Evolutionary conservation across 1,284 basidiomycete species (phyloP).

Genomic region (Tausonia pullulans): DNA sequence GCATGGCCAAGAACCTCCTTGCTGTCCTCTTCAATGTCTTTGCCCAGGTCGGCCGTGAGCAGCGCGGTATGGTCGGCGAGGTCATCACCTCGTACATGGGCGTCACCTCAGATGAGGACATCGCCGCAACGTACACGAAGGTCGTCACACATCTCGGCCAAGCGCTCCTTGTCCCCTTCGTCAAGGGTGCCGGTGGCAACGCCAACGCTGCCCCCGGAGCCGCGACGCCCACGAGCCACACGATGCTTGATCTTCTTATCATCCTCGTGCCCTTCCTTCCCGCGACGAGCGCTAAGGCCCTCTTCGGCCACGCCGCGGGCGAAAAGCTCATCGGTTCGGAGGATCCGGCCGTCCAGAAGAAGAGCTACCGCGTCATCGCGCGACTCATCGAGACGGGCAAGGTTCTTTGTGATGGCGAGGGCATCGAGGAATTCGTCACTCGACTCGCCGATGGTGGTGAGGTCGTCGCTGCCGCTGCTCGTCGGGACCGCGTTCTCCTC

Average conservation of each 20-base stretch:
- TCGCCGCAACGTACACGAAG: constrained; percentile 68
- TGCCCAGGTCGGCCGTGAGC: constrained; percentile 63
- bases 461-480: constrained; percentile 69
- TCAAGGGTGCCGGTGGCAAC: constrained; percentile 23
- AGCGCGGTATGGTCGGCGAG: constrained; percentile 72
- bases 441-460: constrained; percentile 47
- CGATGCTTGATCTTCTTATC: constrained; percentile 81
- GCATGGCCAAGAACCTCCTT: constrained; percentile 81
- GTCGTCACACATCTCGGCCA: constrained; percentile 65
- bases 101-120: constrained; percentile 65
- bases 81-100: constrained; percentile 77
- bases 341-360: constrained; percentile 89
- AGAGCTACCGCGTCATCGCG: constrained; percentile 78
- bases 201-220: constrained; percentile 27
- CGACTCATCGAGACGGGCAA: constrained; percentile 56
- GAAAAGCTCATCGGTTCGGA: constrained; percentile 40
- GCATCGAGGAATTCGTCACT: constrained; percentile 45
- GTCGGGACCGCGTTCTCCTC: constrained; percentile 80
- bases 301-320: constrained; percentile 45
- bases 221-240: constrained; percentile 47
- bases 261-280: constrained; percentile 73
- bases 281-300: constrained; percentile 44
- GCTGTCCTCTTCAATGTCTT: constrained; percentile 97
- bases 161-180: constrained; percentile 42
- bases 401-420: constrained; percentile 43